Conservation (phyloP, 371 early-diverging fungal genomes). For the Mortierella sp. region DNA sequence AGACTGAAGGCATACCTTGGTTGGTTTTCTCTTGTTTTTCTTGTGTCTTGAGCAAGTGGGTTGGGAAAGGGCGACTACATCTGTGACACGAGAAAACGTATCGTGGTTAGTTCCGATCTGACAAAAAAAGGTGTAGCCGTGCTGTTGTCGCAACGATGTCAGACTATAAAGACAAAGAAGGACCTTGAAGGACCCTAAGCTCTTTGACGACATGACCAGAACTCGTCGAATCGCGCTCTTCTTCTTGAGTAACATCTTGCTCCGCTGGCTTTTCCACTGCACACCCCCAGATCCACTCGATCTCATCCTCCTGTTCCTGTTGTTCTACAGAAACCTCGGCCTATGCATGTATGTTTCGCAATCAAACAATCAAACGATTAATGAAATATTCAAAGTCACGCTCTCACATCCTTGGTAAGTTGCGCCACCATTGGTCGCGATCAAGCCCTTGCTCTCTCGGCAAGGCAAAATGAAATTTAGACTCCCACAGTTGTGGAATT, state of each 20-base stretch:
- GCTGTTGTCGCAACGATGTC: no score
- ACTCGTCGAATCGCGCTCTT: background rate
- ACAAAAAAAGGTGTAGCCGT: background rate
- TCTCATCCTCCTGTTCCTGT: background rate
- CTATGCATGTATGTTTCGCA: background rate
- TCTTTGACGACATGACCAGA: background rate
- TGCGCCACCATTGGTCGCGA: no score
- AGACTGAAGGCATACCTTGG: background rate
- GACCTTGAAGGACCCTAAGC: background rate
- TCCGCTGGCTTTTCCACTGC: background rate
- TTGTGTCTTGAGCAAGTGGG: background rate
- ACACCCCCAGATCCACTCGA: background rate
- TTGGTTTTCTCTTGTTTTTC: background rate
- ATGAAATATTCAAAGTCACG: background rate
- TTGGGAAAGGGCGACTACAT: background rate
- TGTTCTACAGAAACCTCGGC: background rate
- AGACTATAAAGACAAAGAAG: background rate
- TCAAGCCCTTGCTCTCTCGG: no score
- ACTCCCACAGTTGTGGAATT: no score
- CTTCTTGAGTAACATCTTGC: background rate
- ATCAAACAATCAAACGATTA: background rate
- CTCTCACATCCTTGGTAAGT: no score
- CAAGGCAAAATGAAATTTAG: no score
- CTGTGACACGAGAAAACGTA: background rate
- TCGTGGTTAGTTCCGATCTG: background rate